Conservation (phyloP, 768 basidiomycete genomes). For the Calvatia gigantea region DNA sequence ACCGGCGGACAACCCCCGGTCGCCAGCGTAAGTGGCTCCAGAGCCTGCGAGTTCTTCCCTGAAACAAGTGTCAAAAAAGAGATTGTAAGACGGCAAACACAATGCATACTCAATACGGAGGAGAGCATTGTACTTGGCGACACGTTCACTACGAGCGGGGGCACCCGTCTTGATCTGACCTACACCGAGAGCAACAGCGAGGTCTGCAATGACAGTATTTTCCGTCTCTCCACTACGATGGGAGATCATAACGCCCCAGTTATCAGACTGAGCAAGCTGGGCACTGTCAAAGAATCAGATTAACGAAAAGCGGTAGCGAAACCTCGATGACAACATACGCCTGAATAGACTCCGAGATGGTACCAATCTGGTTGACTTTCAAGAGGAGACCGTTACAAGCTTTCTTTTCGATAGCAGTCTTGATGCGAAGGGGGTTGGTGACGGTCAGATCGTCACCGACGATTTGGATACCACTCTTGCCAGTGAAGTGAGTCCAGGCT, state of each 20-base stretch:
- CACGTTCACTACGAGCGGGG: conserved; percentile 93
- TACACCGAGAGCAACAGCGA: conserved; percentile 86
- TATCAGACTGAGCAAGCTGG: conserved; percentile 91
- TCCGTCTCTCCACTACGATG: conserved; percentile 99
- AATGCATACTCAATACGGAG: conserved; percentile 82
- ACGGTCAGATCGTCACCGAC: conserved; percentile 98
- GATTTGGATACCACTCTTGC: conserved; percentile 76
- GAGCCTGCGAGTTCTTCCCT: conserved; percentile 56
- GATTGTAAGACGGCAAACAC: neutral
- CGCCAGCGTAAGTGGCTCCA: conserved; percentile 71
- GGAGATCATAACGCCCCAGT: conserved; percentile 99
- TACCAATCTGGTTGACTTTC: conserved; percentile 99
- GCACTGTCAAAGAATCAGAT: conserved; percentile 48
- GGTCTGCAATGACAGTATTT: conserved; percentile 94
- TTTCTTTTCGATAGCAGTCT: conserved; percentile 99
- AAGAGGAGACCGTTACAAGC: conserved; percentile 98
- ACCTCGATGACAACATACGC: conserved; percentile 59
- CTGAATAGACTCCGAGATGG: conserved; percentile 98
- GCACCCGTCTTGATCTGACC: conserved; percentile 99
- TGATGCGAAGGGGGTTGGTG: conserved; percentile 95
- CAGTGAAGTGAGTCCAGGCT: conserved; percentile 92
- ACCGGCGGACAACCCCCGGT: conserved; percentile 78
- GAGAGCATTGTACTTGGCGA: conserved; percentile 90
- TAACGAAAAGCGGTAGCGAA: neutral
- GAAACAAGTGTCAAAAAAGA: conserved; percentile 10